Conservation (phyloP, 202 grass and related monocot genomes). For the Setaria viridis region DNA sequence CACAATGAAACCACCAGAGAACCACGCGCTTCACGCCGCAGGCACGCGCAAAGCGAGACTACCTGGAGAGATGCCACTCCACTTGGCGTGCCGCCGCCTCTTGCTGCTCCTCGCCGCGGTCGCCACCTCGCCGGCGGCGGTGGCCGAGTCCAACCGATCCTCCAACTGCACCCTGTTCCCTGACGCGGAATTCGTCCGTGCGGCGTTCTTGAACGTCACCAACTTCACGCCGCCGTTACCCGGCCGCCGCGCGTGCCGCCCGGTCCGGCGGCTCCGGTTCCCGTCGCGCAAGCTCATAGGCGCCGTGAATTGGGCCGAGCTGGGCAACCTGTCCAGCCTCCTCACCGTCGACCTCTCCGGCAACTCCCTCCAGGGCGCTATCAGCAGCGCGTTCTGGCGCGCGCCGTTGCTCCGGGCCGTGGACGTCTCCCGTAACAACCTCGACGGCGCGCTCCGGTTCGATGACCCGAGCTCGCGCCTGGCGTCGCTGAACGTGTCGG, state of each 20-base stretch:
- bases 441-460: constrained; percentile 58
- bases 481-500: constrained; percentile 52
- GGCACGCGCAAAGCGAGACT: background rate
- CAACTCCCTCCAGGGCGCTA: constrained; percentile 60
- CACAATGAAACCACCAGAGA: constrained; percentile 13
- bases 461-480: background rate
- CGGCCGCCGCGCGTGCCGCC: constrained; percentile 3
- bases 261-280: constrained; percentile 41
- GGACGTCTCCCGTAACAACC: constrained; percentile 55
- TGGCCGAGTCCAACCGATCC: background rate
- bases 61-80: constrained; percentile 28
- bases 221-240: constrained; percentile 27
- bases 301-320: constrained; percentile 49
- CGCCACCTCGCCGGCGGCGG: background rate
- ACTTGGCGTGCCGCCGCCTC: background rate
- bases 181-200: constrained; percentile 49
- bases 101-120: constrained; percentile 22
- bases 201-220: constrained; percentile 58
- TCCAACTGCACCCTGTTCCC: constrained; percentile 38
- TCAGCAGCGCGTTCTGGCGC: constrained; percentile 52
- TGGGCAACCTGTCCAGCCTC: constrained; percentile 56
- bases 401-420: constrained; percentile 45
- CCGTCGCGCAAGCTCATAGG: constrained; percentile 57
- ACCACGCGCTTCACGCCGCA: background rate
- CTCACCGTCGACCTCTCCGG: constrained; percentile 60